phyloP scores from a whole-genome alignment of 805 yeast species.

The Danielia reshetovae region DNA sequence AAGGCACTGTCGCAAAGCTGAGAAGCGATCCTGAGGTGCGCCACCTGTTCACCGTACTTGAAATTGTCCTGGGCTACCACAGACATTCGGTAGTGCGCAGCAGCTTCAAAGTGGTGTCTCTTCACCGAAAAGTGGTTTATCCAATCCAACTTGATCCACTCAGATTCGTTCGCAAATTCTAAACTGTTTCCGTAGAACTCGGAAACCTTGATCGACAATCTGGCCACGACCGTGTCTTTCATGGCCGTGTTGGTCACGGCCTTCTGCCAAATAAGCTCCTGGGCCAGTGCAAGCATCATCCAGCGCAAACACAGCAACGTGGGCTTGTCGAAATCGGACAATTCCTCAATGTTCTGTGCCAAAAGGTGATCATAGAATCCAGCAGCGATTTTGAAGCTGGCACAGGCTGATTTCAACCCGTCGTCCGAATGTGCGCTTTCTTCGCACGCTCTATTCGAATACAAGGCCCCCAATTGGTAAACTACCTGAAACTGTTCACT shows the following conservation, averaged over 20 bases:
- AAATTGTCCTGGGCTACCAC: slow-evolving; percentile 40
- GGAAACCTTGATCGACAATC: slow-evolving; percentile 61
- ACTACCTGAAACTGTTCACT: slow-evolving; percentile 57
- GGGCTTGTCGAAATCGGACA: slow-evolving; percentile 44
- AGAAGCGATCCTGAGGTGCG: slow-evolving; percentile 46
- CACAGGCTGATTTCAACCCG: slow-evolving; percentile 59
- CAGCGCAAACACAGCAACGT: slow-evolving; percentile 48
- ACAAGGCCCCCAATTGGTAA: slow-evolving; percentile 66
- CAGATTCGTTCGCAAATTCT: slow-evolving; percentile 37
- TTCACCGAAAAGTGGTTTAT: slow-evolving; percentile 57
- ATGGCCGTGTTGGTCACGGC: slow-evolving; percentile 45
- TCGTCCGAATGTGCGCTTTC: slow-evolving; percentile 45
- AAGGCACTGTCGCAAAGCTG: slow-evolving; percentile 34
- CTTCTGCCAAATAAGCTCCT: slow-evolving; percentile 79
- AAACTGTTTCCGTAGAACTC: slow-evolving; percentile 50
- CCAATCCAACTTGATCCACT: slow-evolving; percentile 58
- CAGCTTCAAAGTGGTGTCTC: slow-evolving; percentile 62
- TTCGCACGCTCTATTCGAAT: slow-evolving; percentile 51
- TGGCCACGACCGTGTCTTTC: slow-evolving; percentile 60
- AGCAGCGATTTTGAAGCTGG: slow-evolving; percentile 66
- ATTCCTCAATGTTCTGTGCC: slow-evolving; percentile 3
- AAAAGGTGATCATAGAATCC: slow-evolving; percentile 51
- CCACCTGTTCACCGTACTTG: slow-evolving; percentile 72
- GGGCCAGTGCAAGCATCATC: slow-evolving; percentile 78
- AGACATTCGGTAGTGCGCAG: slow-evolving; percentile 63